These are phyloP conservation scores for Colletotrichum euphorbiae DNA, from an alignment of 2,329 filamentous ascomycete species.

Conservation along the genomic window DNA sequence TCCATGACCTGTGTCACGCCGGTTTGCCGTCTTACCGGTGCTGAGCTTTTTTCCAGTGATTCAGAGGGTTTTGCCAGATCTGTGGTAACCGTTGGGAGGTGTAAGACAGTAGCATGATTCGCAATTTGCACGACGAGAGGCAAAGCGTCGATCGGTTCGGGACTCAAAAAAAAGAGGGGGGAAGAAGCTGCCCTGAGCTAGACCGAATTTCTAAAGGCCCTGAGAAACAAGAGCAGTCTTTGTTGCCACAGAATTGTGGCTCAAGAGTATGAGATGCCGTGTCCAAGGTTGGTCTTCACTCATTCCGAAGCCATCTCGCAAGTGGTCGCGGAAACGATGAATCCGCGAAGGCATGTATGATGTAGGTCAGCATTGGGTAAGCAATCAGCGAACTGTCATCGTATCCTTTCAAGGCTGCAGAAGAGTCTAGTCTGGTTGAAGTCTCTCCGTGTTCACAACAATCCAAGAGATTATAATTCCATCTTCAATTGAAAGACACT, in stretches of 20 bases:
- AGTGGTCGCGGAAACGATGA: background rate
- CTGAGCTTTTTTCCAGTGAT: background rate
- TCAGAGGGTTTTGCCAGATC: background rate
- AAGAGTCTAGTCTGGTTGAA: too few species aligned
- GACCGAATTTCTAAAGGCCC: background rate
- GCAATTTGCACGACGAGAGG: too few species aligned
- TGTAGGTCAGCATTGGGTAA: too few species aligned
- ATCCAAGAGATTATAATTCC: too few species aligned
- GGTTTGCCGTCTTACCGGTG: constrained; percentile 28
- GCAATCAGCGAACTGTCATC: too few species aligned
- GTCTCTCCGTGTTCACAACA: too few species aligned
- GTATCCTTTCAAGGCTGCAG: too few species aligned
- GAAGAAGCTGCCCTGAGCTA: constrained; percentile 5
- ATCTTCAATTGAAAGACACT: too few species aligned
- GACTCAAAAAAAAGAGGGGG: too few species aligned
- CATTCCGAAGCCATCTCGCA: background rate
- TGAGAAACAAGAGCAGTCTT: constrained; percentile 29
- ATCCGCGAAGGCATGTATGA: background rate
- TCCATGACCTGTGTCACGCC: constrained; percentile 11
- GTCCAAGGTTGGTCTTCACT: background rate
- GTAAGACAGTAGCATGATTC: background rate
- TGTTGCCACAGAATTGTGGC: background rate
- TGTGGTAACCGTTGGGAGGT: constrained; percentile 11
- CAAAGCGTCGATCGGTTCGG: too few species aligned
- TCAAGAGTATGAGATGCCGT: background rate